Base-by-base conservation (phyloP, 2,329 filamentous ascomycete species). In the Didymella glomerata region DNA sequence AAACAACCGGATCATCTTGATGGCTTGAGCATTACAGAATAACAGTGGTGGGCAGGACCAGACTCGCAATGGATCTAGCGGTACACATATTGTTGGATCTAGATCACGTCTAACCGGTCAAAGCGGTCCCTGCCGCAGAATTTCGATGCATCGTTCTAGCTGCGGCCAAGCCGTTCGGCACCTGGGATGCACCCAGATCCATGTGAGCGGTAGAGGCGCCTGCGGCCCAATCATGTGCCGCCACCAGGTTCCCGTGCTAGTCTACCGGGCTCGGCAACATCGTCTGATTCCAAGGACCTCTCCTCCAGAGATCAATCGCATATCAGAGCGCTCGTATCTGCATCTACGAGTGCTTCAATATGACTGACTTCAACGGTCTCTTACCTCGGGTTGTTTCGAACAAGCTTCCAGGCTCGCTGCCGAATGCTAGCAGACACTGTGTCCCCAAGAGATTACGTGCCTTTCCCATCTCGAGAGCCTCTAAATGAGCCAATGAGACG, bases 1-100 rank as follows among this genome's bases (percentile, higher is more conserved):
- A 49, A n/a, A 32, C 10, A 38, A 49, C 53, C 49, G 49, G 45
- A 49, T 45, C 55, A 8, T 48, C 40, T 18, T 6, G 10, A 45
- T 18, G 20, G 30, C 16, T 13, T 2, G 14, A 32, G 9, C 30
- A n/a, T 36, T 24, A 52, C 27, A 14, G 16, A 16, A 24, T 4
- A 18, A 1, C 38, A 3, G 34, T 25, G n/a, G 13, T 44, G n/a
- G 28, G 9, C 20, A 42, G 40, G 20, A 25, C 20, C 10, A 25
- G 40, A 22, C 16, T 44, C 44, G 18, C 9, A 24, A 18, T 45
- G 13, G 30, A 36, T 22, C 8, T 48, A 57, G 44, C 44, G n/a
- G 24, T 24, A 38, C 28, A 48, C n/a, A 11, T 10, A 34, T 27
- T n/a, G 10, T 32, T 38, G 30, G 22, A 22, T 18, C 4, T 22